phyloP scores from a whole-genome alignment of 2,329 filamentous ascomycete genomes.

The Fusarium incarnatum region DNA sequence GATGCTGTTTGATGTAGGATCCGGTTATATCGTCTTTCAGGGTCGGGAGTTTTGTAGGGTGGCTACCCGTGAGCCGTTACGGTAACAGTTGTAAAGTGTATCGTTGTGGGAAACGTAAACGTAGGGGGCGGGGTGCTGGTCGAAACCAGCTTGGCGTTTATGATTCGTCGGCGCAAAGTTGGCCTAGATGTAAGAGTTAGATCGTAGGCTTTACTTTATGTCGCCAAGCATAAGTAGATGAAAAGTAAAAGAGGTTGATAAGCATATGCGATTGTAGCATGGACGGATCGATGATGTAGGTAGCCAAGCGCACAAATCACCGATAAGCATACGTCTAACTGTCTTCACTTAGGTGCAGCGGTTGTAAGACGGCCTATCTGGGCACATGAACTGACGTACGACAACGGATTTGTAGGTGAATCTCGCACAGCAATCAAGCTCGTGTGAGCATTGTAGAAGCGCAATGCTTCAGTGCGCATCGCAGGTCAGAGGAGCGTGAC shows the following conservation, averaged over 20 bases:
- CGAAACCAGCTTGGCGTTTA: constrained; percentile 25
- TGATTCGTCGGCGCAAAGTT: constrained; percentile 27
- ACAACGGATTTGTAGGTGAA: constrained; percentile 1
- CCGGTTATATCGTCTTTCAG: constrained; percentile 25
- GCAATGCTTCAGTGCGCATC: constrained; percentile 29
- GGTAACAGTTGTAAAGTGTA: constrained; percentile 24
- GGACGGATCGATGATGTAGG: constrained; percentile 31
- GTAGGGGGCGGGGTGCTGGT: constrained; percentile 37
- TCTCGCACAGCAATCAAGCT: constrained; percentile 2
- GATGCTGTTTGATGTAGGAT: constrained; percentile 21
- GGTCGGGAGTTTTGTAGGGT: constrained; percentile 1
- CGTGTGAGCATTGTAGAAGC: constrained; percentile 6
- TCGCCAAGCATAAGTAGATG: background rate
- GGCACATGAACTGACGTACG: background rate
- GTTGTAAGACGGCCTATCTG: background rate
- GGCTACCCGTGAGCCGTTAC: constrained; percentile 33
- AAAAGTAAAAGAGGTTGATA: background rate
- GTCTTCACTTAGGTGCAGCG: constrained; percentile 14
- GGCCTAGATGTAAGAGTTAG: constrained; percentile 31
- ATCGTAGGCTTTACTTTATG: background rate
- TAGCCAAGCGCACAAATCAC: constrained; percentile 37
- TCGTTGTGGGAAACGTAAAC: constrained; percentile 30
- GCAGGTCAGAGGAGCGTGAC: constrained; percentile 40
- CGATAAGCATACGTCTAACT: constrained; percentile 15
- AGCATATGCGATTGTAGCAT: constrained; percentile 7